Evolutionary conservation across 1,284 basidiomycete genomes (phyloP).

Genomic region (Ustilago loliicola): DNA sequence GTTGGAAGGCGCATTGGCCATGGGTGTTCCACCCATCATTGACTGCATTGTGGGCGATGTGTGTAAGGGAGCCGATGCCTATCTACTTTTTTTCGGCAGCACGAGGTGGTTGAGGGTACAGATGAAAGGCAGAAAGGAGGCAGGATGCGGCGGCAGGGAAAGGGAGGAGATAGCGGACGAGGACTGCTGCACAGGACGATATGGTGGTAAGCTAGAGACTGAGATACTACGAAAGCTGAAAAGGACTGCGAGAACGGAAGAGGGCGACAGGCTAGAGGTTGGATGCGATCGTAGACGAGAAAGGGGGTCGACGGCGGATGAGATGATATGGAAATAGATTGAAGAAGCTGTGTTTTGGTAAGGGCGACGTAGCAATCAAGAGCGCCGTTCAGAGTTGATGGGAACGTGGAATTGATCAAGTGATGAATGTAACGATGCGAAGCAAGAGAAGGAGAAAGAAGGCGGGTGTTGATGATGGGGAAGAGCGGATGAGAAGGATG

Average conservation of each 20-base stretch:
- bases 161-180: neutral
- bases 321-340: neutral
- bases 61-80: neutral
- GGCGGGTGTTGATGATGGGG: neutral
- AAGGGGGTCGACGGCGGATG: neutral
- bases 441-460: neutral
- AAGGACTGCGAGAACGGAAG: neutral
- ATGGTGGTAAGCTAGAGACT: neutral
- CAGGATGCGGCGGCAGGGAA: no score
- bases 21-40: conserved; percentile 49
- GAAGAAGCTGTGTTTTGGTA: neutral
- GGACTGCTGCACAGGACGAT: neutral
- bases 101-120: no score
- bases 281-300: conserved; percentile 18
- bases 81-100: neutral
- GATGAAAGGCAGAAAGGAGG: neutral
- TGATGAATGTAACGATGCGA: neutral
- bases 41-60: conserved; percentile 41
- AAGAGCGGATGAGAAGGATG: conserved; percentile 12
- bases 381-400: neutral
- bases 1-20: conserved; percentile 57
- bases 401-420: neutral
- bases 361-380: neutral
- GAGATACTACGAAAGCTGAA: neutral
- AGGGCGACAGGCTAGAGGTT: neutral